These are phyloP conservation scores for Apophysomyces variabilis DNA, from an alignment of 371 early-diverging fungal species.

Conservation along the genomic window DNA sequence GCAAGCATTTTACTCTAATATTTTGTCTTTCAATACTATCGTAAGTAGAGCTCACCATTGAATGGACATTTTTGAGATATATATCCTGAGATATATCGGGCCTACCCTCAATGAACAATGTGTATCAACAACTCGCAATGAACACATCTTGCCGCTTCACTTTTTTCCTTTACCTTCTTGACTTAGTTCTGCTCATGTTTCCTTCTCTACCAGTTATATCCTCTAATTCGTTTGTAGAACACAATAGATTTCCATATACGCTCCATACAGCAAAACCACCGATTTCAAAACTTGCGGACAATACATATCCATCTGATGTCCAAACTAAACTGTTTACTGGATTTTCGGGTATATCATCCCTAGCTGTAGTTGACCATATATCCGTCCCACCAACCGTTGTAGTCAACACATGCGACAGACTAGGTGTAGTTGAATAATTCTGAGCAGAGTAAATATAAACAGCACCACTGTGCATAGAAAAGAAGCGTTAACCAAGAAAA, in stretches of 20 bases:
- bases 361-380: constrained; percentile 22
- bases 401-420: constrained; percentile 36
- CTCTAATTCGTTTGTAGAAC: constrained; percentile 53
- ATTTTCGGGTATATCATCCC: not conserved
- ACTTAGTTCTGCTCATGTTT: constrained; percentile 10
- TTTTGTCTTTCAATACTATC: not conserved
- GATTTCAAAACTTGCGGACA: constrained; percentile 74
- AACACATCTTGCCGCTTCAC: no score
- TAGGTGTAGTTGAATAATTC: constrained; percentile 36
- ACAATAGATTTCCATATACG: constrained; percentile 76
- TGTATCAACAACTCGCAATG: not conserved
- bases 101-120: constrained; percentile 8
- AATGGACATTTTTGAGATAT: constrained; percentile 62
- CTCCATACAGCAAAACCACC: constrained; percentile 79
- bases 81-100: constrained; percentile 47
- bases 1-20: not conserved
- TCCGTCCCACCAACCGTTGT: constrained; percentile 7
- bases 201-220: constrained; percentile 31
- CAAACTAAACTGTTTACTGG: constrained; percentile 57
- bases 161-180: constrained; percentile 11
- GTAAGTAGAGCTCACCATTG: constrained; percentile 50
- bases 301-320: constrained; percentile 79
- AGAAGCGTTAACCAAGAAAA: not conserved
- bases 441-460: constrained; percentile 47
- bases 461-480: constrained; percentile 26